Base-by-base conservation (phyloP, 176 grass and related monocot genomes). In the Saccharum spontaneum region DNA sequence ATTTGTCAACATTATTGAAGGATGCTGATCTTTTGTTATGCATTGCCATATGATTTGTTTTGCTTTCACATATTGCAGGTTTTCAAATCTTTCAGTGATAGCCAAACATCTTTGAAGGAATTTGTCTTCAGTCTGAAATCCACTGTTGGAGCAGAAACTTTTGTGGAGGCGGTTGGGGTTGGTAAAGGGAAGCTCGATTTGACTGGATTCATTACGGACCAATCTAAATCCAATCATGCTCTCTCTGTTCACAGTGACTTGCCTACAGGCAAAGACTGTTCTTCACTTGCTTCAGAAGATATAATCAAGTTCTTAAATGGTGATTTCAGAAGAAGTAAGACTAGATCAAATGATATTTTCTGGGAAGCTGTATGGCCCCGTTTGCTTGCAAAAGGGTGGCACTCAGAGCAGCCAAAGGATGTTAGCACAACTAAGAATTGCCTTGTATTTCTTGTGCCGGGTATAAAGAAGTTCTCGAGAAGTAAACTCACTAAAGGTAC, bases 361-460 rank as follows among this genome's bases (percentile, higher is more conserved):
- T 99, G 97, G 97, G 97, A 99, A 90, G 93, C 93, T 38, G 83
- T 99, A 28, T 99, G 97, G 97, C 97, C 97, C 8, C 93, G 97
- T 78, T 89, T 99, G 76, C 88, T 99, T 80, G 93, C 93, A 76
- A 93, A 87, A 77, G 97, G 97, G 12, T 99, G 97, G 97, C 97
- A 94, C 39, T 99, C 97, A 65, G 96, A 98, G 81, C 87, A 95
- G 87, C 93, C 96, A 43, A 89, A 91, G 73, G 96, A 98, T 89
- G 65, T 79, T 28, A 90, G 78, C 78, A 79, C 78, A 60, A 89
- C 88, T 20, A 99, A 94, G 81, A 86, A 91, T 79, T 88, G 86
- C 61, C 83, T 96, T 78, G 90, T 99, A 61, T 96, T 78, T 91
- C 90, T 79, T 87, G 79, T 84, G 79, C 89, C 89, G 0, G 84